phyloP scores from a whole-genome alignment of 2,329 filamentous ascomycete species.

The Penicillium sp. region DNA sequence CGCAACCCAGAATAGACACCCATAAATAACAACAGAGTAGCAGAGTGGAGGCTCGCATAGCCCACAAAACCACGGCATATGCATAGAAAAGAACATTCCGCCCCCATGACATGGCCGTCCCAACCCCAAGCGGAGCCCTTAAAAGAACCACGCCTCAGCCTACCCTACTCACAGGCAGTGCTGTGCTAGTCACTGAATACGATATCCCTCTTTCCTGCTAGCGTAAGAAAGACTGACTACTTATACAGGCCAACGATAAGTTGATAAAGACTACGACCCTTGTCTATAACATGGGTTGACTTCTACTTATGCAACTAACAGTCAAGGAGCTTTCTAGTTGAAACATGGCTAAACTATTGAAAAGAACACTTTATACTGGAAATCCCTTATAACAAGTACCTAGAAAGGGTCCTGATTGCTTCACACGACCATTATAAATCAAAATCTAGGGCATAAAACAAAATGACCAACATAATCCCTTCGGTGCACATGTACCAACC shows the following conservation, averaged over 20 bases:
- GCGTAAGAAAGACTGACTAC: not conserved
- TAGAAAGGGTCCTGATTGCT: not conserved
- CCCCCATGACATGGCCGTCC: not conserved
- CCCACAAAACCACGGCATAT: not conserved
- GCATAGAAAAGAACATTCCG: not conserved
- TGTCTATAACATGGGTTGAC: not conserved
- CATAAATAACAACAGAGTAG: not conserved
- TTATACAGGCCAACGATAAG: not conserved
- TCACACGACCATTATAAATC: not conserved
- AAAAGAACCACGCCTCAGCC: not conserved
- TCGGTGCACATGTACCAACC: not conserved
- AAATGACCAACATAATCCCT: not conserved
- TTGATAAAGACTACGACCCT: not conserved
- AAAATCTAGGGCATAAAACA: not conserved
- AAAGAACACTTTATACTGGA: not conserved
- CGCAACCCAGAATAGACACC: not conserved
- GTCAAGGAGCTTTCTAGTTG: not conserved
- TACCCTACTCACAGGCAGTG: not conserved
- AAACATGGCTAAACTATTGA: not conserved
- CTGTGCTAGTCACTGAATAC: not conserved
- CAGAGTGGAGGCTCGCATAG: not conserved
- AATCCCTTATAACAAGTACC: not conserved
- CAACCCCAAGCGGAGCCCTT: not conserved
- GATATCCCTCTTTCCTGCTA: not conserved
- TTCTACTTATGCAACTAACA: not conserved